Conservation (phyloP, 495 filamentous ascomycete species). For the Penicillium mononematosum region DNA sequence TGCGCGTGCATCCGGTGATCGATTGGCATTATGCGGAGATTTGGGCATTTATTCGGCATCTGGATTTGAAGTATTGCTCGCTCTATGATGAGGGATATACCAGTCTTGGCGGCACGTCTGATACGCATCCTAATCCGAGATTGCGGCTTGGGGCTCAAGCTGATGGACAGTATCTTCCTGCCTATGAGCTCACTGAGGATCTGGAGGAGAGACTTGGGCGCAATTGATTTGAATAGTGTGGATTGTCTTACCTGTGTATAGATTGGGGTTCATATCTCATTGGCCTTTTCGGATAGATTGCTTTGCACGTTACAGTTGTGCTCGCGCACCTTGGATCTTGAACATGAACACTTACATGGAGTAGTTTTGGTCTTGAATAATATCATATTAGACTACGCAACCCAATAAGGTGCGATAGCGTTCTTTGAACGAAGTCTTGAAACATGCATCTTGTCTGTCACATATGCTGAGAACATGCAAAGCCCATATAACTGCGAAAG, state of each 20-base stretch:
- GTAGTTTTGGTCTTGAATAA: conserved; percentile 10
- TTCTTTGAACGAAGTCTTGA: conserved; percentile 12
- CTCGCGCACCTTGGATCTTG: neutral
- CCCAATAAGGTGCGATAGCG: neutral
- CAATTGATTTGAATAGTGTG: conserved; percentile 43
- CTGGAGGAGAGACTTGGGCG: conserved; percentile 82
- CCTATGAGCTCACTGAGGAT: conserved; percentile 83
- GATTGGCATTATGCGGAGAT: conserved; percentile 98
- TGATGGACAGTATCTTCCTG: conserved; percentile 63
- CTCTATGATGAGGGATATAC: conserved; percentile 88
- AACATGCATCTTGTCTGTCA: conserved; percentile 20
- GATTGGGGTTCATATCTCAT: conserved; percentile 6
- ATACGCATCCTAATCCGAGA: conserved; percentile 87
- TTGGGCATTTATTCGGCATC: conserved; percentile 83
- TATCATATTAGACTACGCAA: conserved; percentile 19
- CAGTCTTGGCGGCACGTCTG: conserved; percentile 79
- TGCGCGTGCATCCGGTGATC: conserved; percentile 91
- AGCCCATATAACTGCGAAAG: conserved; percentile 9
- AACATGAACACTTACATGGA: neutral
- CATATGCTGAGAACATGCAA: conserved; percentile 19
- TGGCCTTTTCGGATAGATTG: conserved; percentile 20
- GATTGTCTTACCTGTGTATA: conserved; percentile 18
- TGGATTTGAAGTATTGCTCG: conserved; percentile 75
- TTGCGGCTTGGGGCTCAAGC: conserved; percentile 49
- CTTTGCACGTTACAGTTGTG: conserved; percentile 6